Evolutionary conservation across 2,329 filamentous ascomycete species (phyloP).

Genomic region (Gremmenia infestans): DNA sequence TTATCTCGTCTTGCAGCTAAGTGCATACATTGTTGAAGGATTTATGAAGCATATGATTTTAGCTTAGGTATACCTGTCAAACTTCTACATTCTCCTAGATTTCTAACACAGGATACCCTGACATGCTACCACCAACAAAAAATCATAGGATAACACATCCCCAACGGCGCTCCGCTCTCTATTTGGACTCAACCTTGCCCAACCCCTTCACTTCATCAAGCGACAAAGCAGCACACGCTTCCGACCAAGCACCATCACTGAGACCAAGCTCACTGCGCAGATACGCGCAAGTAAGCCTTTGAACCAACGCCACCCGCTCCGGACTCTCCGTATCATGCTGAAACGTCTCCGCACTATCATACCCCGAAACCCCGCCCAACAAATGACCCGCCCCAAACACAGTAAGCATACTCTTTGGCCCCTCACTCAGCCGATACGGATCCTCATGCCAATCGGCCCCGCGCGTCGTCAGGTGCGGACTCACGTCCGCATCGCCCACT

Average conservation of each 20-base stretch:
- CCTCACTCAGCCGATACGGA: slow-evolving; percentile 31
- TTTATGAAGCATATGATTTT: too few relatives aligned
- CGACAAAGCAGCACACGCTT: not conserved
- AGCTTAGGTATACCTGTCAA: too few relatives aligned
- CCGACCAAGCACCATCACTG: slow-evolving; percentile 21
- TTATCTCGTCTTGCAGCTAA: too few relatives aligned
- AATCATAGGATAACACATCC: too few relatives aligned
- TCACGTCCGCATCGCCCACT: slow-evolving; percentile 35
- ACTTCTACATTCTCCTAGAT: too few relatives aligned
- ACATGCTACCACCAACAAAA: too few relatives aligned
- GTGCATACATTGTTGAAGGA: too few relatives aligned
- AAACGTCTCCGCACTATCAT: slow-evolving; percentile 33
- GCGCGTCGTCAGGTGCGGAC: slow-evolving; percentile 30
- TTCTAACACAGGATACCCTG: too few relatives aligned
- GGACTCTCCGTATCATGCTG: slow-evolving; percentile 31
- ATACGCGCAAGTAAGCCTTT: slow-evolving; percentile 37
- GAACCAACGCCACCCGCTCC: slow-evolving; percentile 28
- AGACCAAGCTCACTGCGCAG: slow-evolving; percentile 33
- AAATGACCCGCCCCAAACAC: slow-evolving; percentile 34
- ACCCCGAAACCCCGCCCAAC: slow-evolving; percentile 37
- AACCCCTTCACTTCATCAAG: not conserved
- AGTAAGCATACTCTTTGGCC: slow-evolving; percentile 33
- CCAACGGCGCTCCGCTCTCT: too few relatives aligned
- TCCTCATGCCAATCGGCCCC: slow-evolving; percentile 39
- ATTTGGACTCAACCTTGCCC: not conserved